These are phyloP conservation scores for Kockiozyma suomiensis DNA, from an alignment of 805 yeast species.

Conservation along the genomic window DNA sequence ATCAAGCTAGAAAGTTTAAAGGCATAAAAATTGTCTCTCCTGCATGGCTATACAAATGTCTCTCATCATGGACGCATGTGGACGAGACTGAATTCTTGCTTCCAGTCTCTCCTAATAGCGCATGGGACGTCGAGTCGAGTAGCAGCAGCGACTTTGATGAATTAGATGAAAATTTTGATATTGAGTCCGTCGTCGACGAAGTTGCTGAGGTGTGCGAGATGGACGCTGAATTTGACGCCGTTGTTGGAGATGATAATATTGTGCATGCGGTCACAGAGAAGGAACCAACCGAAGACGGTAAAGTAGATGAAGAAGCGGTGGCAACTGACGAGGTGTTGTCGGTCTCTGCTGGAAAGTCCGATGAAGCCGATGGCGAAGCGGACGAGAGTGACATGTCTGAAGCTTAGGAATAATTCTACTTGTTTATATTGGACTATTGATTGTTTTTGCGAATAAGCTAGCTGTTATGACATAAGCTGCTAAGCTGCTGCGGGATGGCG, in stretches of 20 bases:
- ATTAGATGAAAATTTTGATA: background rate
- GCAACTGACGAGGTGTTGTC: no score
- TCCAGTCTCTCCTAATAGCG: conserved; percentile 29
- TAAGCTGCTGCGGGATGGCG: no score
- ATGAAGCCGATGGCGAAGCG: background rate
- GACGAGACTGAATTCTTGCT: conserved; percentile 57
- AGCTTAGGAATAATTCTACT: background rate
- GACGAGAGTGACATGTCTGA: conserved; percentile 7
- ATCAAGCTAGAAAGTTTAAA: conserved; percentile 68
- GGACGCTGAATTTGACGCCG: conserved; percentile 17
- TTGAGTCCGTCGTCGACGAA: conserved; percentile 9
- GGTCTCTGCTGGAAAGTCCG: background rate
- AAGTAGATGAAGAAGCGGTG: background rate
- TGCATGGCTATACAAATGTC: conserved; percentile 88
- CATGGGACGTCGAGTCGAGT: conserved; percentile 21
- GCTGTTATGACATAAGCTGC: no score
- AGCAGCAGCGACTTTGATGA: conserved; percentile 12
- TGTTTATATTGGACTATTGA: background rate
- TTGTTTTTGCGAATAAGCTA: no score
- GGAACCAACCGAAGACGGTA: background rate
- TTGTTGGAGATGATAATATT: conserved; percentile 14
- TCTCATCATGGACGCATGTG: conserved; percentile 74
- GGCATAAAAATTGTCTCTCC: conserved; percentile 79
- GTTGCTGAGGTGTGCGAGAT: background rate
- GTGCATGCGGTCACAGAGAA: background rate